Base-by-base conservation (phyloP, 2,329 filamentous ascomycete species). In the Alternaria triticina region DNA sequence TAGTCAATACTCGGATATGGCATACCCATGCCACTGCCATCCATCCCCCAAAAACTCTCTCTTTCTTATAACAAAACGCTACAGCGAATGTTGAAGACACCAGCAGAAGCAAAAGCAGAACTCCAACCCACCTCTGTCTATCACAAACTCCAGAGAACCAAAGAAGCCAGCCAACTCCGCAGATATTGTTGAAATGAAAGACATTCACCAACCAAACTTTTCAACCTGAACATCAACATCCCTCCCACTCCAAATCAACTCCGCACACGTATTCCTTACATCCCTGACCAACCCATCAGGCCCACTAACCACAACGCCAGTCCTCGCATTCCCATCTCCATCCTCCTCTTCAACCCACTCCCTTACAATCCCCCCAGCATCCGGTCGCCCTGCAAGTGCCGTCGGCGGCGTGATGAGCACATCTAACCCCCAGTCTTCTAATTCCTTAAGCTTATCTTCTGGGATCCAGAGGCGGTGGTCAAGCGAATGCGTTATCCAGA, bases 121-220 rank as follows among this genome's bases (percentile, higher is more conserved):
- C 1, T 11, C 36, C 36, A 8, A 40, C 36, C 36, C 15, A 40
- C 6, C 36, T 15, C 15, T 0, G 36, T 40, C 36, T 40, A 40
- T 17, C 36, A 40, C 9, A 9, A 17, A 40, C 36, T 40, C 36
- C 36, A 17, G 36, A 17, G 5, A 40, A 40, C 33, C 15, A 40
- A 36, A 27, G 5, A 17, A 40, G 3, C 9, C 36, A 17, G 1
- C n/a, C 36, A 40, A 40, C 36, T 40, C 15, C 15, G 3, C 1
- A 36, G 3, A 36, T 36, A 2, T n/a, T 36, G 1, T 1, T 2
- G 15, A 36, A n/a, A 36, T n/a, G 33, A 36, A n/a, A 36, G 33
- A 9, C 4, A 27, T n/a, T 3, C 3, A 91, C 89, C 89, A 91
- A 1, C 88, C 88, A 82, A 90, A 90, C 72, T 91, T 91, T 85